Evolutionary conservation across 495 filamentous ascomycete genomes (phyloP).

Genomic region (Pyrenula massariospora): DNA sequence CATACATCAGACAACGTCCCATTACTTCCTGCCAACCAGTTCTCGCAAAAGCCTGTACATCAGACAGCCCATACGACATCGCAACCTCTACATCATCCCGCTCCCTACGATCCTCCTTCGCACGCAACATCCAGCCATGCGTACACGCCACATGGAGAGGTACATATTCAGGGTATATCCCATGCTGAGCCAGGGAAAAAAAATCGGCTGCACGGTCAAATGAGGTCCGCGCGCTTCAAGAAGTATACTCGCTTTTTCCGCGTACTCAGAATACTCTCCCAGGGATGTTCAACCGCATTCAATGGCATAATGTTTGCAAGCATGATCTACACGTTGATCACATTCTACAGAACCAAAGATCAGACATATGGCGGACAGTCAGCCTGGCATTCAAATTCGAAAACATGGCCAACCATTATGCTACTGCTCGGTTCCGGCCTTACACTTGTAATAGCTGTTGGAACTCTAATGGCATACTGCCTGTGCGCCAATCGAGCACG

Average conservation of each 20-base stretch:
- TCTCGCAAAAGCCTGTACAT: background rate
- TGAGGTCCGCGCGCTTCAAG: background rate
- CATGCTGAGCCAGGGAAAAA: too few species aligned
- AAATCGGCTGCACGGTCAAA: background rate
- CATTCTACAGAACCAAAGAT: slow-evolving; percentile 1
- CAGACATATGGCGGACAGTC: slow-evolving; percentile 1
- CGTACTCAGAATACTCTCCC: background rate
- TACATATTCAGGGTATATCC: too few species aligned
- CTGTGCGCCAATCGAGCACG: slow-evolving; percentile 1
- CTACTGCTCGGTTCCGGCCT: slow-evolving; percentile 4
- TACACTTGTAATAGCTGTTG: slow-evolving; percentile 4
- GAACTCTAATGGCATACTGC: slow-evolving; percentile 7
- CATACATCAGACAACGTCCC: background rate
- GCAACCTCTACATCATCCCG: background rate
- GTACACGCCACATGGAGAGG: too few species aligned
- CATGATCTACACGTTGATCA: background rate
- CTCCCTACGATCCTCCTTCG: background rate
- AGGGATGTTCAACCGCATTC: background rate
- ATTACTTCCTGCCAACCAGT: background rate
- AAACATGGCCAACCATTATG: slow-evolving; percentile 11
- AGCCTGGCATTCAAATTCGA: slow-evolving; percentile 6
- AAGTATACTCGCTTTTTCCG: background rate
- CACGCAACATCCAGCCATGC: too few species aligned
- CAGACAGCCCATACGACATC: background rate
- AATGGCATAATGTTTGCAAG: background rate